Conservation (phyloP, 169 alveolate genomes). For the Besnoitia besnoiti region DNA sequence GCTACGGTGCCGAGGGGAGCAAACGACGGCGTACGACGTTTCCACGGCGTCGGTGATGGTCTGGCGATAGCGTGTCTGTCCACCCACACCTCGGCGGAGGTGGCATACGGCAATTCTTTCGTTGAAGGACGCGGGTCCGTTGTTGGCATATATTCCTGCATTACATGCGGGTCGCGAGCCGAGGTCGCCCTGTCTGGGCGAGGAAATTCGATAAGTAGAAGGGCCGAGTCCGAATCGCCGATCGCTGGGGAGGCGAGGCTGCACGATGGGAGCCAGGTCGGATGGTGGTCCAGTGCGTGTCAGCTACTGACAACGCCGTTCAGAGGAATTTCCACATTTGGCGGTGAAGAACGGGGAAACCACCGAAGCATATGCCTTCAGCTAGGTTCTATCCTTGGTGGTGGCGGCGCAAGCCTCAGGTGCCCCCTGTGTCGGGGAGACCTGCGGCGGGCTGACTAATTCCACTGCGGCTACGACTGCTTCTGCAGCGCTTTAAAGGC, state of each 20-base stretch:
- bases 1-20: too few species aligned
- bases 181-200: neutral
- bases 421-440: slow-evolving; percentile 5
- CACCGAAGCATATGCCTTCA: neutral
- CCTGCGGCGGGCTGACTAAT: neutral
- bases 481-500: too few species aligned
- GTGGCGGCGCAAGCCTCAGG: neutral
- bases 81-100: too few species aligned
- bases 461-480: neutral
- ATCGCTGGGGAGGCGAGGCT: neutral
- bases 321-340: neutral
- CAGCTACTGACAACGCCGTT: neutral
- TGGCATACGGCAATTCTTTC: too few species aligned
- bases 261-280: neutral
- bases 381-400: neutral
- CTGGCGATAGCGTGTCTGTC: too few species aligned
- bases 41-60: too few species aligned
- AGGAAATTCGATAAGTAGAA: neutral
- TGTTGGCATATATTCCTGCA: neutral
- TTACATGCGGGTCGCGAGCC: neutral
- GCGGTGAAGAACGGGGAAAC: neutral
- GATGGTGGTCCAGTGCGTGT: neutral
- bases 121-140: neutral
- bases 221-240: neutral
- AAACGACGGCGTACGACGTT: too few species aligned